Evolutionary conservation across 352 stramenopile genomes (phyloP), one percentile per base, ranked within the genome.

Genomic region (Elongisporangium anandrum): DNA sequence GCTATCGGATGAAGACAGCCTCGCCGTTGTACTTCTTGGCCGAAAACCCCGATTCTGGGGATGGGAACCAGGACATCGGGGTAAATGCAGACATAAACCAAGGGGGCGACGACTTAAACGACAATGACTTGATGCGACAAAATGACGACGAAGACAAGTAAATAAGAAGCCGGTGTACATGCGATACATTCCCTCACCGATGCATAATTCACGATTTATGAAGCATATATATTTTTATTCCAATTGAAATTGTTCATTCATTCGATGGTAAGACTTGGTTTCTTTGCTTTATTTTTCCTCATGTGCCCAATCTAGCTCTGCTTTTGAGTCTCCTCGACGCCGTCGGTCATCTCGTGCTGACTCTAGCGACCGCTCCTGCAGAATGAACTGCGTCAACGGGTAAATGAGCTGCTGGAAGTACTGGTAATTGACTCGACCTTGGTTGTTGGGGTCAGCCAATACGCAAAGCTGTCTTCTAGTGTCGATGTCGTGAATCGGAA

Each of bases 361-460:
- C 38, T 5, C 57, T 16, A 65, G 3, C 9, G 52, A 29, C 1
- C 59, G 64, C 29, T 75, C 65, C 52, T 87, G 71, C 23, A 64
- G 52, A 4, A 86, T 49, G 57, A 65, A 66, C 5, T 73, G 60
- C 12, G 83, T 49, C 19, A 82, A 50, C 7, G 78, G 78, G 39
- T 76, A 76, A 55, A 85, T 54, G 4, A 82, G 60, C 52, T 88
- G 77, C 51, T 85, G 67, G 34, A 87, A 87, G 57, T 64, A 68
- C 24, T 67, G 60, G 49, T 85, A 87, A 65, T 86, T 86, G 45
- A 88, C 81, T 48, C 81, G 77, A 10, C 78, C 78, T 10, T 65
- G 73, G 13, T 69, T 65, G n/a, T 71, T 69, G 3, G 70, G 64
- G 50, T 90, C 78, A 0, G 70, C 78, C 17, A 86, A 47, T 2